These are phyloP conservation scores for Chamaecrista fasciculata DNA, from an alignment of 306 rosid genomes.

Conservation along the genomic window DNA sequence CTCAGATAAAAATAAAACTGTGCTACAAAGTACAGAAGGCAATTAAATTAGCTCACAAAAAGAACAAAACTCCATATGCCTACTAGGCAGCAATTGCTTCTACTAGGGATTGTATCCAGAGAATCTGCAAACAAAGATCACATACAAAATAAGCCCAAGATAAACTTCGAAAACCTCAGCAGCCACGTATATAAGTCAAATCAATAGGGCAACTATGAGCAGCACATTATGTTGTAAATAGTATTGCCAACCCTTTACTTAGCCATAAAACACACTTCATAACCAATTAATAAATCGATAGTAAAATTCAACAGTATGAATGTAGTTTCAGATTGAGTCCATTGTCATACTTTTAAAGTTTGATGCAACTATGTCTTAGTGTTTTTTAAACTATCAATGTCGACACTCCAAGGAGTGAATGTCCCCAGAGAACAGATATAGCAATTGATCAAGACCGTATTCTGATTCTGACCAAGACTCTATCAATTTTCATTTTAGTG, in stretches of 20 bases:
- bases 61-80: constrained; percentile 33
- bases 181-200: neutral
- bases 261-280: neutral
- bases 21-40: constrained; percentile 12
- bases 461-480: neutral
- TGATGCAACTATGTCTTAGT: too few relatives aligned
- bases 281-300: neutral
- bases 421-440: neutral
- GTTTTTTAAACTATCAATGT: neutral
- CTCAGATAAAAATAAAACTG: neutral
- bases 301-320: neutral
- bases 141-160: neutral
- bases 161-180: neutral
- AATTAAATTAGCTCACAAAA: constrained; percentile 11
- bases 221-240: neutral
- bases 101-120: neutral
- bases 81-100: constrained; percentile 15
- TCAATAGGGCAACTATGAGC: neutral
- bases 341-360: too few relatives aligned
- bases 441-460: neutral
- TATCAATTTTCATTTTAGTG: neutral
- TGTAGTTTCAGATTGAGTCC: neutral
- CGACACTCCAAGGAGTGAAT: neutral
- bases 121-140: constrained; percentile 29
- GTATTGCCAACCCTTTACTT: neutral